Percentiles rank a stretch among this genome's conserved stretches.
Evolutionary conservation across 345 rosid species (phyloP).

Genomic region (Psidium friedrichsthalianum): DNA sequence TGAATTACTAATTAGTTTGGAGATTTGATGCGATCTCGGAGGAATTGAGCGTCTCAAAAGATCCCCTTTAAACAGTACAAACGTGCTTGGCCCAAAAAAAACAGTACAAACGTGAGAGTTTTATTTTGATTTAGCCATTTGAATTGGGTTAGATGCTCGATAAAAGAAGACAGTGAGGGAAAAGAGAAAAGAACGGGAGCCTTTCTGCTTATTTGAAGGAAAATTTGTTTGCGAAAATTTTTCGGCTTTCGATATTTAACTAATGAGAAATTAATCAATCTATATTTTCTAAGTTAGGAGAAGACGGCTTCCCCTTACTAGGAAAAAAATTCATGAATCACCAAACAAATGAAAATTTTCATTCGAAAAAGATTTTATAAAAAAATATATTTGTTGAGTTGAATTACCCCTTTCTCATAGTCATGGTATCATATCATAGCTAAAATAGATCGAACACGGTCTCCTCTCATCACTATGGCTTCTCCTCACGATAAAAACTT

Average conservation of each 20-base stretch:
- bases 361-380: not conserved
- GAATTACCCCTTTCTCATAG: not conserved
- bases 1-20: not conserved
- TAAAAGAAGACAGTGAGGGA: not conserved
- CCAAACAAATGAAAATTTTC: not conserved
- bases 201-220: no score
- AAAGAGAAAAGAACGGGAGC: not conserved
- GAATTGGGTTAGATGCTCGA: not conserved
- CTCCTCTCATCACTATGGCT: not conserved
- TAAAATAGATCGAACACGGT: not conserved
- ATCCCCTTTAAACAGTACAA: not conserved
- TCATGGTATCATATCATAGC: not conserved
- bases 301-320: not conserved
- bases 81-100: no score
- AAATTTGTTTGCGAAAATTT: not conserved
- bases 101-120: not conserved
- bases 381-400: not conserved
- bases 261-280: rapidly evolving
- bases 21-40: not conserved
- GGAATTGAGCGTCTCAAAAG: not conserved
- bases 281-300: not conserved
- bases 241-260: not conserved
- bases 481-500: no score
- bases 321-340: not conserved
- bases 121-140: not conserved